These are phyloP conservation scores for Trametes sp. DNA, from an alignment of 1,284 basidiomycete species.

Conservation along the genomic window DNA sequence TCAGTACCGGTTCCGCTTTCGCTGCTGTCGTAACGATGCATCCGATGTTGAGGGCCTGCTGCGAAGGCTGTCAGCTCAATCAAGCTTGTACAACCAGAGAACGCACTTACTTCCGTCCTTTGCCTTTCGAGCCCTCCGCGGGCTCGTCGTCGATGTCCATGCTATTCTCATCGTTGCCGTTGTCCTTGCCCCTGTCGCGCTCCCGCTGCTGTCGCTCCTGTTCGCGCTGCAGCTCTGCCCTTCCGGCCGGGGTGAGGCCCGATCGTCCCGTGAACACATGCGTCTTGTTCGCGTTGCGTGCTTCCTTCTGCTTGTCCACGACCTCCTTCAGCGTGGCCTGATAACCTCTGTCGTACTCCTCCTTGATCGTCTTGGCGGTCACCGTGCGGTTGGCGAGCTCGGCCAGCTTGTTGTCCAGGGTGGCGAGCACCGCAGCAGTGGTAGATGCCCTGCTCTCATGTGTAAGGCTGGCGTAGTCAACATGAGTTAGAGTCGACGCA, in stretches of 20 bases:
- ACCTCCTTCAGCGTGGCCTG: constrained; percentile 62
- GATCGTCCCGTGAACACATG: constrained; percentile 25
- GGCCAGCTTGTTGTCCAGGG: constrained; percentile 62
- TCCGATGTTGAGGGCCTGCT: constrained; percentile 28
- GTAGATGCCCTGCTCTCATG: constrained; percentile 67
- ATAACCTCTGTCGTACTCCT: constrained; percentile 53
- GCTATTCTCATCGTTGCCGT: constrained; percentile 44
- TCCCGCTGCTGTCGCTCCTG: constrained; percentile 30
- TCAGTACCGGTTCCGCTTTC: constrained; percentile 32
- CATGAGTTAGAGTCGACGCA: constrained; percentile 45
- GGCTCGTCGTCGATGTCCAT: constrained; percentile 63
- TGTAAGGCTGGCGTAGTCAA: background rate
- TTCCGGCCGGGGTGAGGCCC: constrained; percentile 38
- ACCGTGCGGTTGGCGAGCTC: constrained; percentile 51
- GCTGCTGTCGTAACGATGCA: constrained; percentile 22
- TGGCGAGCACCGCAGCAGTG: constrained; percentile 65
- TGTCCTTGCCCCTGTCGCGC: constrained; percentile 41
- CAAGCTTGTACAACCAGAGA: background rate
- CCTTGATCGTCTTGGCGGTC: constrained; percentile 44
- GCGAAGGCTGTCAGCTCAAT: constrained; percentile 3
- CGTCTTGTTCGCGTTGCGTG: constrained; percentile 31
- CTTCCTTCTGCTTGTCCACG: constrained; percentile 56
- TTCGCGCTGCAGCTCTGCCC: constrained; percentile 31
- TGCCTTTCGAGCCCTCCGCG: constrained; percentile 48
- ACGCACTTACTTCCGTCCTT: constrained; percentile 59